Evolutionary conservation across 805 yeast species (phyloP), one percentile per base, ranked within the genome.

Genomic region (Monosporozyma servazzii): DNA sequence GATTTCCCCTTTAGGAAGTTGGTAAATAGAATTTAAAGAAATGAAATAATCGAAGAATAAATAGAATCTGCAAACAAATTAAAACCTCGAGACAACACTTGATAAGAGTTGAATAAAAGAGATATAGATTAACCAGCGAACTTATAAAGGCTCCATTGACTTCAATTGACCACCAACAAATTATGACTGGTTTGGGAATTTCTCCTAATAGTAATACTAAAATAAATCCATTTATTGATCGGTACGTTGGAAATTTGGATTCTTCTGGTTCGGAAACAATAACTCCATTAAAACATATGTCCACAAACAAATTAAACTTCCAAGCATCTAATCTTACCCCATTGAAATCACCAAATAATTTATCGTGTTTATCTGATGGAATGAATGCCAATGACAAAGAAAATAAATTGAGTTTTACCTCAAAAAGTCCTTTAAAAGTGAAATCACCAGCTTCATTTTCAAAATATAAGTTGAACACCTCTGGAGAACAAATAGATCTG

Each of bases 241-340:
- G 68, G 44, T 68, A 68, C 51, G 51, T 67, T 41, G 58, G 63
- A 36, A 64, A 51, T 29, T 27, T 65, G 8, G 54, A 52, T 7
- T 13, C 50, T 5, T 27, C 18, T 36, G 37, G 3, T 5, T 27
- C 25, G 5, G 29, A 41, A 13, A 41, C 29, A 20, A 18, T 21
- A 4, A 36, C 51, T 3, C 56, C 61, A 8, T 49, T 64, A 47
- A 56, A 53, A 42, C 58, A 59, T 2, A 23, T 56, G 9, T 63
- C 69, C 0, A 54, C 65, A 2, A 59, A 67, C 3, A 58, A 54
- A 40, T 13, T 41, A 13, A 41, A 41, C 15, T 41, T 41, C 10
- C 15, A 21, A 21, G 4, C 44, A 7, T 13, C 44, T 13, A 41
- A 21, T 3, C 3, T 41, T 21, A 41, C 44, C 4, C 44, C 44